Evolutionary conservation across 192 early-diverging fungal species (phyloP).

Genomic region (Haplosporangium gracile): DNA sequence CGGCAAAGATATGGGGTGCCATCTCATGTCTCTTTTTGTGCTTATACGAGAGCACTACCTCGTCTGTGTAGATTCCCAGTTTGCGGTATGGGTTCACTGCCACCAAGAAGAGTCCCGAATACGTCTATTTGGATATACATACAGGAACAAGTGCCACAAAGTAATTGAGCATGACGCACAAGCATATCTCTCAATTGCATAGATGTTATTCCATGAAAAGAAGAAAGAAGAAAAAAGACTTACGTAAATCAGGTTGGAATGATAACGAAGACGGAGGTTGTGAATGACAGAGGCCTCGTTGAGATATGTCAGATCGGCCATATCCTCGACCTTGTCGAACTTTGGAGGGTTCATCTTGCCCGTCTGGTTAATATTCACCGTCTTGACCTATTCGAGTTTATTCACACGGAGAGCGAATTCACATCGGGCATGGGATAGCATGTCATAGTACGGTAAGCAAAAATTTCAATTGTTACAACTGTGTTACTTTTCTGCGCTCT

Average conservation of each 20-base stretch:
- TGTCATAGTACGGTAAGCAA: not conserved
- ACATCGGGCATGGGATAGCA: not conserved
- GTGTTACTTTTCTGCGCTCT: not conserved
- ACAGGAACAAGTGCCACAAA: not conserved
- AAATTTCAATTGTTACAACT: constrained; percentile 7
- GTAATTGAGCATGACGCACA: not conserved
- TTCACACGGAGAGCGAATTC: not conserved
- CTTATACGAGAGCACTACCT: constrained; percentile 78
- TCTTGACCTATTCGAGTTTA: constrained; percentile 64
- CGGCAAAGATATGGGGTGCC: constrained; percentile 92
- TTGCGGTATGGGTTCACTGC: constrained; percentile 98
- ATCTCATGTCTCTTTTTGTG: constrained; percentile 79
- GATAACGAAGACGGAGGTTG: constrained; percentile 93
- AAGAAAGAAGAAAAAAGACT: constrained; percentile 23
- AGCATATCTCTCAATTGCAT: not conserved
- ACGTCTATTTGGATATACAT: constrained; percentile 74
- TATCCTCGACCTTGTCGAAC: constrained; percentile 98
- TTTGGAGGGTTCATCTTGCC: constrained; percentile 99
- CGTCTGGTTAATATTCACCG: constrained; percentile 83
- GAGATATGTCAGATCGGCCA: constrained; percentile 96
- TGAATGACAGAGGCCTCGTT: constrained; percentile 99
- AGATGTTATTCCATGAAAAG: not conserved
- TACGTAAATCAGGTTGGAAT: constrained; percentile 94
- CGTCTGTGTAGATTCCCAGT: constrained; percentile 90
- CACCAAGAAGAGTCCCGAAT: constrained; percentile 99